These are phyloP conservation scores for Termitomyces sp. DNA, from an alignment of 768 basidiomycete genomes.

Conservation along the genomic window DNA sequence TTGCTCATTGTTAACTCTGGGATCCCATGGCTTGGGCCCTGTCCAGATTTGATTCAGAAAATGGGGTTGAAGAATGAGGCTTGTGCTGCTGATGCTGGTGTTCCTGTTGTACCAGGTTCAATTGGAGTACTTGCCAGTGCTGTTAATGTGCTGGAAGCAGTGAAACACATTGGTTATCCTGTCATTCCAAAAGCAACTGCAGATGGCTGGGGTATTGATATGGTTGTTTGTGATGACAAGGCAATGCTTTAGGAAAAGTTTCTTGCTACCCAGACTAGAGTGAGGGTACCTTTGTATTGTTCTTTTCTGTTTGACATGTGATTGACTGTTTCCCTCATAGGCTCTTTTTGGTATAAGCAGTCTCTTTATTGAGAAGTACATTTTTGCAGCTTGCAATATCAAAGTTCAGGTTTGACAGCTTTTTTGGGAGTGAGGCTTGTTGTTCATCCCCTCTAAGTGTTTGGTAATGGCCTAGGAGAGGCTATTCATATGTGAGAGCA, in stretches of 20 bases:
- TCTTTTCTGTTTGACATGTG: background rate
- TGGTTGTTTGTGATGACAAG: slow-evolving; percentile 49
- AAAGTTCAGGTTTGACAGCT: slow-evolving; percentile 53
- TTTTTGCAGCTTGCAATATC: slow-evolving; percentile 54
- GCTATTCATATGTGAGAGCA: slow-evolving; percentile 64
- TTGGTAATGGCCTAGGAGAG: slow-evolving; percentile 59
- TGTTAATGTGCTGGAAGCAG: slow-evolving; percentile 39
- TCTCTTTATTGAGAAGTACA: slow-evolving; percentile 60
- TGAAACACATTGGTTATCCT: slow-evolving; percentile 48
- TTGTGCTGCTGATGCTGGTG: slow-evolving; percentile 42
- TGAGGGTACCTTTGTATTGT: slow-evolving; percentile 32
- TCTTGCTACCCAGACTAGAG: slow-evolving; percentile 33
- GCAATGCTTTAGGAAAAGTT: slow-evolving; percentile 35
- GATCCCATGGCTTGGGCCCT: slow-evolving; percentile 58
- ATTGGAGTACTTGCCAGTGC: slow-evolving; percentile 39
- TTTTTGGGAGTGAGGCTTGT: background rate
- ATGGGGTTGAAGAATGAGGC: slow-evolving; percentile 68
- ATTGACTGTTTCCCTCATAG: background rate
- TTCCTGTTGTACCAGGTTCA: slow-evolving; percentile 58
- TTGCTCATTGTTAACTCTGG: slow-evolving; percentile 41
- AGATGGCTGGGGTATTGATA: slow-evolving; percentile 69
- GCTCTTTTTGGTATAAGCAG: slow-evolving; percentile 46
- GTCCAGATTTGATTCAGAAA: slow-evolving; percentile 39
- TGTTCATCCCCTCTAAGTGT: slow-evolving; percentile 39
- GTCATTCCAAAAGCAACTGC: slow-evolving; percentile 67